Evolutionary conservation across 2,329 filamentous ascomycete species (phyloP).

Genomic region (Calonectria pseudoturangicola): DNA sequence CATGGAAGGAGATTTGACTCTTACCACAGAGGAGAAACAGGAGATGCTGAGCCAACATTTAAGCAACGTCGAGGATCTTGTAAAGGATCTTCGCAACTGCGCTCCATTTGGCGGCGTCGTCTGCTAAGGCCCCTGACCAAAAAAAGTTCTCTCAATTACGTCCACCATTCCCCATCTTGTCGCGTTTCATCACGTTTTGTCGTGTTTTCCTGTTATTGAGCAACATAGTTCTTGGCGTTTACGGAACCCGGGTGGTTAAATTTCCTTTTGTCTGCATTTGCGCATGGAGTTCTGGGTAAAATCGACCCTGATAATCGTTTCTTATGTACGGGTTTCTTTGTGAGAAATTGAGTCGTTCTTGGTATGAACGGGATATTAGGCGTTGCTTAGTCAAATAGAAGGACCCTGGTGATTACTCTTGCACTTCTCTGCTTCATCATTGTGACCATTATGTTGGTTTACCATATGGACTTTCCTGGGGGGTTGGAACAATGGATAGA

Average conservation of each 20-base stretch:
- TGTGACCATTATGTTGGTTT: conserved; percentile 34
- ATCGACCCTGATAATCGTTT: conserved; percentile 49
- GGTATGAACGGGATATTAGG: conserved; percentile 54
- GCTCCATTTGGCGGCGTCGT: conserved; percentile 82
- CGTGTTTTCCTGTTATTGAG: conserved; percentile 15
- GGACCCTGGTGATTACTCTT: conserved; percentile 37
- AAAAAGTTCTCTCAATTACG: conserved; percentile 6
- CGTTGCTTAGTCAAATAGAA: conserved; percentile 54
- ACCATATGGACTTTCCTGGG: conserved; percentile 47
- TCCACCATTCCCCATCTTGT: conserved; percentile 15
- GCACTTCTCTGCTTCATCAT: conserved; percentile 28
- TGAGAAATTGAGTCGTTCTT: conserved; percentile 50
- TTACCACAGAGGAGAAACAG: conserved; percentile 88
- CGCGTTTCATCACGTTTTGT: not conserved
- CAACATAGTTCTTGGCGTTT: conserved; percentile 42
- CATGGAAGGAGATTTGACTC: conserved; percentile 63
- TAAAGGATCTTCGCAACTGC: conserved; percentile 87
- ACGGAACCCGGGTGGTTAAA: conserved; percentile 40
- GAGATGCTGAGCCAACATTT: conserved; percentile 84
- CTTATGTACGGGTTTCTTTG: conserved; percentile 43
- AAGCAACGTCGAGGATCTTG: conserved; percentile 88
- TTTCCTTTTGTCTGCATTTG: conserved; percentile 34
- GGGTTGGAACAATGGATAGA: conserved; percentile 52
- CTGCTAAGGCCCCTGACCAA: conserved; percentile 57
- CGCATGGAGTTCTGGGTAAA: conserved; percentile 53